Base-by-base conservation (phyloP, 2,329 filamentous ascomycete genomes). In the Juglanconis sp. region DNA sequence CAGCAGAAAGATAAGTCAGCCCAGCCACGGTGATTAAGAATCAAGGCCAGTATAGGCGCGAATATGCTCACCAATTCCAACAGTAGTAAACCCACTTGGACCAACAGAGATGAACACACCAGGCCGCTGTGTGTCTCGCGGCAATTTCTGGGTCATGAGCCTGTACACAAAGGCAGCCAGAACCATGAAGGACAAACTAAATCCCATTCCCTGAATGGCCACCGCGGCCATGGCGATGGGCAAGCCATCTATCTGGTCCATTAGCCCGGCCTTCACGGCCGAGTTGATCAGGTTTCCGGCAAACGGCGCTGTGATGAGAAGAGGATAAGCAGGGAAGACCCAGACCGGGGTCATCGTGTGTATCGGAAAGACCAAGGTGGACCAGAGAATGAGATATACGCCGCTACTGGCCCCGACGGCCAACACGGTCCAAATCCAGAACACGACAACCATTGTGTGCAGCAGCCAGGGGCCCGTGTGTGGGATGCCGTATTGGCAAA, bases 51-150 rank as follows among this genome's bases (percentile, higher is more conserved):
- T 5, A 1, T 11, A 2, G 32, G 30, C 24, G n/a, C 4, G 9
- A n/a, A 3, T 4, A 30, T 8, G 56, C 67, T 31, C 69, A 76
- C 74, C 70, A 24, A 82, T 68, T 9, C 80, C 79, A 3, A 75
- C 78, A 8, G 77, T 78, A 0, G 80, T 82, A 64, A 83, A 83
- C 2, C 85, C 90, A 53, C 84, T 87, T 0, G 91, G 91, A 38
- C 91, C 91, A 34, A 95, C 89, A 1, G 85, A 89, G 63, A 95
- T 91, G 71, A 95, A 95, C 86, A 96, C 92, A 68, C 89, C 91
- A 0, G 91, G 91, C 10, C 91, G 84, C 24, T 91, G 81, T 47
- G 83, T 86, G 68, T 94, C 91, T 57, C 84, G 81, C 0, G 91
- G 91, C 0, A 96, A 79, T 68, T 95, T 95, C 69, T 94, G 89